Percentiles rank a stretch among this genome's conserved stretches.
Evolutionary conservation across 257 asterid species (phyloP).

Genomic region (Solanum habrochaites): DNA sequence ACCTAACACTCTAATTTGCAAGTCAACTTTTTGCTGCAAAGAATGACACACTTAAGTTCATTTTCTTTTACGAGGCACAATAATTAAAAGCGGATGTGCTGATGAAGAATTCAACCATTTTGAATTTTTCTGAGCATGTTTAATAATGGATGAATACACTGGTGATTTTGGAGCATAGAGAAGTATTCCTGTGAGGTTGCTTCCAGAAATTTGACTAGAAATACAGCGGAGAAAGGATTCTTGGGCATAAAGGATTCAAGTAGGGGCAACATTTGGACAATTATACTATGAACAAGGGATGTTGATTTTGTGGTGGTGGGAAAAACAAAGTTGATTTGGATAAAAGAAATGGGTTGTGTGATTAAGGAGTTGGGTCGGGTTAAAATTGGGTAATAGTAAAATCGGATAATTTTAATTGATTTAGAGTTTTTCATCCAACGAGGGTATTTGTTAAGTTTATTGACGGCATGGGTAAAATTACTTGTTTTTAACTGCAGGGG

Average conservation of each 20-base stretch:
- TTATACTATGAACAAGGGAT: no score
- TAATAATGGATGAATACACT: neutral
- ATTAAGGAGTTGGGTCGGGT: no score
- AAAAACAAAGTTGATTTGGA: no score
- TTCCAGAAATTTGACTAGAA: neutral
- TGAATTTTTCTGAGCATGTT: conserved; percentile 4
- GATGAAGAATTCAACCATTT: conserved; percentile 11
- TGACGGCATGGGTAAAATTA: no score
- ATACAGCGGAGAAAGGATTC: neutral
- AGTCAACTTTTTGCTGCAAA: conserved; percentile 5
- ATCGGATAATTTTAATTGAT: no score
- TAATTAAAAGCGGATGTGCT: conserved; percentile 5
- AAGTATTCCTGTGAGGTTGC: neutral
- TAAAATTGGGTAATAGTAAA: no score
- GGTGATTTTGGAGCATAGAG: conserved; percentile 5
- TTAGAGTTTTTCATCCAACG: no score
- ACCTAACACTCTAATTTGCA: conserved; percentile 11
- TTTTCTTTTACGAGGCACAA: neutral
- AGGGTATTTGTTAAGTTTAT: no score
- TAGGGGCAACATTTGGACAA: no score
- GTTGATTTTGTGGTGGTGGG: no score
- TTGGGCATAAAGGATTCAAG: neutral
- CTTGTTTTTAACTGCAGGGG: no score
- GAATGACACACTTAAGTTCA: conserved; percentile 1
- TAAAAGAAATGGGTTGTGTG: no score